Base-by-base conservation (phyloP, 768 basidiomycete genomes). In the Saitozyma sp. region DNA sequence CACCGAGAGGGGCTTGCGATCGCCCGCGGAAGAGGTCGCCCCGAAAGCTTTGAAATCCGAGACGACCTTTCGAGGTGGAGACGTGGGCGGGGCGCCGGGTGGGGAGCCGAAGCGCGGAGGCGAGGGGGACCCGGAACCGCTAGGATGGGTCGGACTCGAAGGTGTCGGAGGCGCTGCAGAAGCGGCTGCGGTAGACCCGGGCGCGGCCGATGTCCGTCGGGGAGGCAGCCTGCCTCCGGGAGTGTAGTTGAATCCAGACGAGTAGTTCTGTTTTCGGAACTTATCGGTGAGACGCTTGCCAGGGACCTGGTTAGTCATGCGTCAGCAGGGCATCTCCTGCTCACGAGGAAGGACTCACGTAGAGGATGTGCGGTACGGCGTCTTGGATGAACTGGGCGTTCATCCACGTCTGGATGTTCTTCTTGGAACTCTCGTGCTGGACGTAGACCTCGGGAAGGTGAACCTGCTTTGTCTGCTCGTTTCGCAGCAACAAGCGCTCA, bases 251-350 rank as follows among this genome's bases (percentile, higher is more conserved):
- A 60, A 85, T 78, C 19, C 84, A 76, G 69, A 59, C 38, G 64
- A 57, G 63, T 79, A 80, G 49, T 80, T 78, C 13, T 78, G 86
- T 69, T 87, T 85, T 37, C 94, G 85, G 79, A 97, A 98, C 79
- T 95, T 94, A 69, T 98, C 94, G 17, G 95, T 97, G 82, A 97
- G 95, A 3, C 95, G 89, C 48, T 92, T 91, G n/a, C 91, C 92
- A 54, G 88, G 87, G 52, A 96, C 90, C 93, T 96, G 76, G 8
- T 29, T 29, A 5, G 29, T 29, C 29, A 29, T 2, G 29, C 29
- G 29, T 29, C 29, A 29, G 29, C 29, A 29, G 5, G 29, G 2
- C 29, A 29, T 29, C 5, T 29, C 2, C 29, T 29, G 29, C 29
- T 29, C 29, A 16, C 5, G 40, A 19, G 9, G 53, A 50, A 17